Base-by-base conservation (phyloP, 441 rosid species). In the Hypseocharis bilobata region DNA sequence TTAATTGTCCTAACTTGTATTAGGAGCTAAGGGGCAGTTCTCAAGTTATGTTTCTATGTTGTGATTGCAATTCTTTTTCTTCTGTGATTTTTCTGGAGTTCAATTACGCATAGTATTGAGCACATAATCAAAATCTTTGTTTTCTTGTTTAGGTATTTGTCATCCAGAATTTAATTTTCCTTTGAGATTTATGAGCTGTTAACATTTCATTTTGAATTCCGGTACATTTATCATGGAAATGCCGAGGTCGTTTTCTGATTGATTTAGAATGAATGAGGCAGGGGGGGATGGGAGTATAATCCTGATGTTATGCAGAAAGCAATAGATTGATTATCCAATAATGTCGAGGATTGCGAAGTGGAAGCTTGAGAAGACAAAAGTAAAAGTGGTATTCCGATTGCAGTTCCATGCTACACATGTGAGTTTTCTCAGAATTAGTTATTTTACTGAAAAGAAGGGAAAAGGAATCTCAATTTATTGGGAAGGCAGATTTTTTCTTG, bases 371-470 rank as follows among this genome's bases (percentile, higher is more conserved):
- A 94, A 91, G 84, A 87, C 94, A 27, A 94, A 94, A 88, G 88
- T 85, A 27, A 94, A 94, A 84, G 96, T 94, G 54, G 99, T 91
- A 58, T 94, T 94, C 78, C 85, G 99, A 56, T 83, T 94, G 56
- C 99, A 91, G 69, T 94, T 94, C 77, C 96, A 94, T 72, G 97
- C 98, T 67, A 94, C 98, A 10, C 96, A 94, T 82, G 99, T 94
- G 84, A 81, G 96, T 81, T 72, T 55, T 23, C 57, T 57, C 51
- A 65, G 22, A 16, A 58, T 58, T 36, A 40, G n/a, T 16, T 2
- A 32, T 26, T 20, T 32, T 27, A 16, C 60, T 62, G 17, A 52
- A 23, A 23, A 55, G 60, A 55, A 27, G 32, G 26, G 34, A 25
- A 13, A 14, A 55, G 25, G 26, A 13, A 26, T 23, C 14, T 26